Percentiles rank a stretch among this genome's conserved stretches.
Conservation (phyloP, 1,139 yeast genomes). For the Pichia sp. region DNA sequence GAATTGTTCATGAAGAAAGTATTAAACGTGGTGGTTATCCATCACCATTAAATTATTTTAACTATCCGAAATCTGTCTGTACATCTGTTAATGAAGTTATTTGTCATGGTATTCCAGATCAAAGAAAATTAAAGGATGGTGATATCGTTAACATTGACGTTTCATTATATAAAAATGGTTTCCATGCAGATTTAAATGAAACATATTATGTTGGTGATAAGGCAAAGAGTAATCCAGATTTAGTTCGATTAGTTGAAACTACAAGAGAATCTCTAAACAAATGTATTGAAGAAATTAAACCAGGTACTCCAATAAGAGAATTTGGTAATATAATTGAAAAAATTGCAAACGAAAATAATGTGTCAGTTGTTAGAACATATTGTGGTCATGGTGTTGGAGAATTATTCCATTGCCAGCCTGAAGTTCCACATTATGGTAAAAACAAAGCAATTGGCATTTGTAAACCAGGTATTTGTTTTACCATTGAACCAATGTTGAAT, state of each 20-base stretch:
- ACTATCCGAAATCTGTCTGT: constrained; percentile 89
- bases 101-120: constrained; percentile 97
- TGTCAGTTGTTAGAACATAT: constrained; percentile 84
- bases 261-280: constrained; percentile 81
- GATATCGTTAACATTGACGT: constrained; percentile 92
- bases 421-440: constrained; percentile 87
- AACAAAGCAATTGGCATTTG: constrained; percentile 92
- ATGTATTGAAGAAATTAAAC: constrained; percentile 82
- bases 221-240: constrained; percentile 66
- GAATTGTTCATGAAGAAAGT: constrained; percentile 79
- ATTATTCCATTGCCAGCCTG: constrained; percentile 89
- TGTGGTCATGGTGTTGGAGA: constrained; percentile 93
- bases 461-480: constrained; percentile 94
- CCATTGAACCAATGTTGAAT: constrained; percentile 97
- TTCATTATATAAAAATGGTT: constrained; percentile 75
- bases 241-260: constrained; percentile 86
- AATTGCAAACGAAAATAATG: constrained; percentile 71
- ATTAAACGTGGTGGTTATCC: constrained; percentile 90
- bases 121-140: constrained; percentile 80
- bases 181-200: constrained; percentile 92
- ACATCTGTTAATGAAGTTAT: constrained; percentile 92
- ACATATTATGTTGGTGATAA: constrained; percentile 95
- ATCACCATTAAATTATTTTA: constrained; percentile 89
- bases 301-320: constrained; percentile 84
- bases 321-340: constrained; percentile 85